Percentiles rank a stretch among this genome's conserved stretches.
Conservation (phyloP, 2,329 filamentous ascomycete species). For the Trichoderma hamatum region DNA sequence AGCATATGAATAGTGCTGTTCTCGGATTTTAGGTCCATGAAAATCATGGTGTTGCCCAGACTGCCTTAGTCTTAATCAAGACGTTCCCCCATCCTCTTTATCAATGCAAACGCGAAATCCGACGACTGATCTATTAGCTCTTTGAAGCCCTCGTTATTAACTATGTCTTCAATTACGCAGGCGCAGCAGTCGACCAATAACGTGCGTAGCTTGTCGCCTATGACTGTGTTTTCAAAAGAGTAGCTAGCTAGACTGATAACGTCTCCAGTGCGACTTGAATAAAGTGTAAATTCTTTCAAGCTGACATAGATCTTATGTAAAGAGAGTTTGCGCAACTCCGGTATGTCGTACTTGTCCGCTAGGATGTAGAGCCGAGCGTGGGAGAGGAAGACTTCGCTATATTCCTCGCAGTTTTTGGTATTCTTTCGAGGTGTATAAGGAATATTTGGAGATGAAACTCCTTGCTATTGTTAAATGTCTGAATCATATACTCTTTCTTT, state of each 20-base stretch:
- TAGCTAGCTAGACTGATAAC: background rate
- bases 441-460: background rate
- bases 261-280: background rate
- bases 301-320: background rate
- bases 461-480: background rate
- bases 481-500: background rate
- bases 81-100: too few relatives aligned
- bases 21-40: too few relatives aligned
- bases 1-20: too few relatives aligned
- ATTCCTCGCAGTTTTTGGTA: background rate
- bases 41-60: too few relatives aligned
- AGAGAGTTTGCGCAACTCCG: background rate
- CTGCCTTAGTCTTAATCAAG: too few relatives aligned
- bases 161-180: background rate
- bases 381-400: background rate
- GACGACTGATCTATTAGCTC: background rate
- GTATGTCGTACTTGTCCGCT: background rate
- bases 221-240: background rate
- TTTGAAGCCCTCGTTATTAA: background rate
- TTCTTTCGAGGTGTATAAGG: background rate
- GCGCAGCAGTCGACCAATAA: background rate
- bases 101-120: background rate
- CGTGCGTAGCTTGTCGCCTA: background rate
- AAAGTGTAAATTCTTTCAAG: background rate
- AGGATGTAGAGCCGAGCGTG: background rate